Base-by-base conservation (phyloP, 805 yeast species). In the Candida vartiovaarae region DNA sequence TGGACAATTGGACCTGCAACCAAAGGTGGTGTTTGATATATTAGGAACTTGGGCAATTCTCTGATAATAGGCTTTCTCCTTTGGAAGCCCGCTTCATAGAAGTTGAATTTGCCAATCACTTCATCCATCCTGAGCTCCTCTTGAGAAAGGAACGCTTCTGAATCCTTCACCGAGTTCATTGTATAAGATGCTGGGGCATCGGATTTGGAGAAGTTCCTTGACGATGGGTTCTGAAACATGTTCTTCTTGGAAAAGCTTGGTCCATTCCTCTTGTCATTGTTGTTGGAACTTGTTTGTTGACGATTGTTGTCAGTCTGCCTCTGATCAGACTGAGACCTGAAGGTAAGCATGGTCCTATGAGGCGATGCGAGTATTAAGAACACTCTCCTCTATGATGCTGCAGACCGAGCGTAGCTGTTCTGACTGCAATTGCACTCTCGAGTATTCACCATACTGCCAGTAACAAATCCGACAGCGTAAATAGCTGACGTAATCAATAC, bases 1-100 rank as follows among this genome's bases (percentile, higher is more conserved):
- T 60, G 66, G 1, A 37, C 26, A 23, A 60, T 58, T 6, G 45
- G 47, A 33, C 47, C 58, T n/a, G 59, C 59, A 28, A 55, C 53
- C 26, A 67, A 47, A 25, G 60, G 60, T 7, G 72, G 69, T 34
- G 63, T 54, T 45, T 67, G 71, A 23, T 62, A 60, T 3, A 65
- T 43, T 34, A 69, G 46, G 39, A 66, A 69, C 34, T 61, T 60
- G 4, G 74, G 73, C 4, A 57, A 30, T 4, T 54, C 59, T 37
- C 73, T 50, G 4, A 49, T 26, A 0, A 44, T 15, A 6, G 37
- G 50, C 6, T 47, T 37, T 32, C 54, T 20, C 8, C 28, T 4
- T 11, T 34, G 39, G 26, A 43, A 42, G 23, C 30, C 15, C 6
- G 45, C 39, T n/a, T 11, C 15, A 23, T 54, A 33, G 8, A 44